Conservation (phyloP, 2,329 filamentous ascomycete genomes). For the Hirsutella thompsonii region DNA sequence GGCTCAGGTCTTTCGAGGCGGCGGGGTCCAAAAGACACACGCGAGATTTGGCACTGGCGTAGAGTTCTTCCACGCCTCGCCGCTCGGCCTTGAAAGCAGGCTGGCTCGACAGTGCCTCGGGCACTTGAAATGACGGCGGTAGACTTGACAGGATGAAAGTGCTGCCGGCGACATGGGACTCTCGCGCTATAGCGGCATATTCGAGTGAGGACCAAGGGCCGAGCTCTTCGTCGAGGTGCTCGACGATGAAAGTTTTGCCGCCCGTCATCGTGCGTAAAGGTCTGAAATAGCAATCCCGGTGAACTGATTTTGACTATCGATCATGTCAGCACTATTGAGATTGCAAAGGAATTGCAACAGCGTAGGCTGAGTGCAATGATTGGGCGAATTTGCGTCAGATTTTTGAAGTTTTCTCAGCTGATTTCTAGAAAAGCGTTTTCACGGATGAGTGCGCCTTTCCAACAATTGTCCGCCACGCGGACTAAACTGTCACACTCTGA, state of each 20-base stretch:
- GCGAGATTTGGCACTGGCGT: constrained; percentile 55
- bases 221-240: constrained; percentile 91
- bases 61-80: constrained; percentile 72
- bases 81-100: constrained; percentile 59
- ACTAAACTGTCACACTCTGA: no score
- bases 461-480: no score
- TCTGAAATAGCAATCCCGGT: no score
- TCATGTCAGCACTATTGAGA: no score
- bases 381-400: no score
- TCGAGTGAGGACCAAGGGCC: constrained; percentile 91
- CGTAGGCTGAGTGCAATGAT: no score
- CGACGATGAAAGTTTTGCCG: constrained; percentile 76
- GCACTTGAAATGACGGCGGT: constrained; percentile 54
- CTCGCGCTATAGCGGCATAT: constrained; percentile 75
- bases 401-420: no score
- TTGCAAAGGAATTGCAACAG: no score
- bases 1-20: constrained; percentile 67
- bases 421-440: no score
- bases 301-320: no score
- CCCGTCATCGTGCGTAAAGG: constrained; percentile 20
- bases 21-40: constrained; percentile 86
- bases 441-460: no score
- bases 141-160: constrained; percentile 76
- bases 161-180: constrained; percentile 55
- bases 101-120: constrained; percentile 38